These are phyloP conservation scores for Pueraria montana DNA, from an alignment of 306 rosid genomes.

Conservation along the genomic window DNA sequence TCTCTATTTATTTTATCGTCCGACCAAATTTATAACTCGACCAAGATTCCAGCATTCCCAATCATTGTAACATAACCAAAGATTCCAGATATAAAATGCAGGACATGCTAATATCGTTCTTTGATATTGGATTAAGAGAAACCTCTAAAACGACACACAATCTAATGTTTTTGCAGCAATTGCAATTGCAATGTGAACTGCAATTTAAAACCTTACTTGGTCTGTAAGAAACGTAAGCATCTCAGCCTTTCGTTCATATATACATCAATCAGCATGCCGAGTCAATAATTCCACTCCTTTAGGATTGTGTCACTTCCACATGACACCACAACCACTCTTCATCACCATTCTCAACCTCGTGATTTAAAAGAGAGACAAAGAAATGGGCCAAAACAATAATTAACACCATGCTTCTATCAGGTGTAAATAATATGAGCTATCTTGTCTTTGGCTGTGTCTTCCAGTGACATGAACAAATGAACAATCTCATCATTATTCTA, in stretches of 20 bases:
- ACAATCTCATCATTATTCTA: neutral
- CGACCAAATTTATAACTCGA: neutral
- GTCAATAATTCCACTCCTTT: neutral
- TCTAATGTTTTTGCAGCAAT: neutral
- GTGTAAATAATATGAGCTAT: neutral
- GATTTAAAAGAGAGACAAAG: constrained; percentile 7
- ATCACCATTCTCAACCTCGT: neutral
- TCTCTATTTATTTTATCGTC: too few species aligned
- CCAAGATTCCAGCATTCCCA: too few species aligned
- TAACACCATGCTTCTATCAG: neutral
- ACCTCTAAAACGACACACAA: neutral
- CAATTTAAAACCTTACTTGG: neutral
- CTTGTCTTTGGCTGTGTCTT: constrained; percentile 19
- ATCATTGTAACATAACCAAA: neutral
- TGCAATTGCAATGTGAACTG: neutral
- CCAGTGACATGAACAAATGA: neutral
- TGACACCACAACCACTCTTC: neutral
- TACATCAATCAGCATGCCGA: neutral
- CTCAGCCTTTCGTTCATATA: neutral
- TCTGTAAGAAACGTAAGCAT: neutral
- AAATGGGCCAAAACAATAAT: neutral
- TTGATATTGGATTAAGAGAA: too few species aligned
- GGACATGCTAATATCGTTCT: too few species aligned
- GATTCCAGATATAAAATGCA: too few species aligned
- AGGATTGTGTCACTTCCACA: neutral